phyloP scores from a whole-genome alignment of 352 stramenopile species.

The Globisporangium radiosum region DNA sequence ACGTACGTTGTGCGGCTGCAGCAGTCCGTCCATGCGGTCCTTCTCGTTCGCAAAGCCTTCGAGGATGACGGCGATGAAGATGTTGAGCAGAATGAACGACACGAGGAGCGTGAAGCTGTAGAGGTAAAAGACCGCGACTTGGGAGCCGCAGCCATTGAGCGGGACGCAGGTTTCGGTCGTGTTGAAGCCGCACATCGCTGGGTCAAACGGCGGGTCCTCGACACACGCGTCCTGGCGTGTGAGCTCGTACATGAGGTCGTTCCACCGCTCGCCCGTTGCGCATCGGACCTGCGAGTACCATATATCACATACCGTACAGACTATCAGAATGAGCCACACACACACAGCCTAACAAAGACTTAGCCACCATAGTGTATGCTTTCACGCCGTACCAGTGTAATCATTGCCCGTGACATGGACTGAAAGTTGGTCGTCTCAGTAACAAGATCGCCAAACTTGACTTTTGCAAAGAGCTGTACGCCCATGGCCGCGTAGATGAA shows the following conservation, averaged over 20 bases:
- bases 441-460: slow-evolving; percentile 61
- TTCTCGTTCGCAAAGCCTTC: slow-evolving; percentile 83
- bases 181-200: slow-evolving; percentile 54
- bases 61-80: slow-evolving; percentile 91
- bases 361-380: background rate
- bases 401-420: slow-evolving; percentile 63
- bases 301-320: slow-evolving; percentile 13
- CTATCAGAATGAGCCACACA: background rate
- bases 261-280: slow-evolving; percentile 90
- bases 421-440: slow-evolving; percentile 85
- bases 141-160: slow-evolving; percentile 64
- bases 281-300: slow-evolving; percentile 64
- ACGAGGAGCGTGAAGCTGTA: slow-evolving; percentile 89
- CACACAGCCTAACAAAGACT: background rate
- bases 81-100: slow-evolving; percentile 86
- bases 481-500: slow-evolving; percentile 91
- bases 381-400: slow-evolving; percentile 34
- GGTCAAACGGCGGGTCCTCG: slow-evolving; percentile 40
- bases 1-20: slow-evolving; percentile 52
- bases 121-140: slow-evolving; percentile 66
- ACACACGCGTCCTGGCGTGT: slow-evolving; percentile 39
- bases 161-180: slow-evolving; percentile 35
- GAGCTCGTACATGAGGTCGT: slow-evolving; percentile 88
- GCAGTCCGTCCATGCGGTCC: slow-evolving; percentile 50
- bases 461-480: slow-evolving; percentile 87